Evolutionary conservation across 495 filamentous ascomycete species (phyloP).

Genomic region (Rhypophila decipiens): DNA sequence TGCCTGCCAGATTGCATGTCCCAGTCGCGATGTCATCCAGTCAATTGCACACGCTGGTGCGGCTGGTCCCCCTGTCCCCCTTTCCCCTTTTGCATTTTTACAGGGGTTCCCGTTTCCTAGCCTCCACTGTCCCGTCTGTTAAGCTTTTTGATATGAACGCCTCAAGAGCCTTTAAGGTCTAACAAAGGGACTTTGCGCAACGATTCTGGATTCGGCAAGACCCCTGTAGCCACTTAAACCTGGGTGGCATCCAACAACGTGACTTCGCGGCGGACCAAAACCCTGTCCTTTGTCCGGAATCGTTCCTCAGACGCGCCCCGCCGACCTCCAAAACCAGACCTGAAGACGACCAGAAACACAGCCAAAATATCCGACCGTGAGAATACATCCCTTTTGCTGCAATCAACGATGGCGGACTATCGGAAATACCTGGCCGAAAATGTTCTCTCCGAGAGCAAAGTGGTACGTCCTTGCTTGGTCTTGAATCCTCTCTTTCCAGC

Average conservation of each 20-base stretch:
- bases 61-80: neutral
- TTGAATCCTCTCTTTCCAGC: neutral
- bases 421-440: slow-evolving; percentile 65
- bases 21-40: neutral
- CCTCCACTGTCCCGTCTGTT: neutral
- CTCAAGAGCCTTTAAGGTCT: neutral
- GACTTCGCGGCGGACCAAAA: slow-evolving; percentile 16
- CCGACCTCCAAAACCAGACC: neutral
- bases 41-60: neutral
- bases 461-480: slow-evolving; percentile 44
- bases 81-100: neutral
- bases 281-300: neutral
- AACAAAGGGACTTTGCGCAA: neutral
- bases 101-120: neutral
- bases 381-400: neutral
- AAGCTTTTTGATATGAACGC: neutral
- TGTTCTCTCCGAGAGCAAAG: slow-evolving; percentile 68
- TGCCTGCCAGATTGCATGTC: neutral
- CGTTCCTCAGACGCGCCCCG: slow-evolving; percentile 4
- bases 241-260: slow-evolving; percentile 11
- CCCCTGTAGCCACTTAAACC: slow-evolving; percentile 7
- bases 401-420: slow-evolving; percentile 48
- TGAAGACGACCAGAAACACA: neutral
- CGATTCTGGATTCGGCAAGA: neutral
- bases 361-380: neutral